A percentile compares a stretch with the other conserved stretches of the same genome.
Evolutionary conservation across 192 early-diverging fungal genomes (phyloP).

Genomic region (Coemansia sp.): DNA sequence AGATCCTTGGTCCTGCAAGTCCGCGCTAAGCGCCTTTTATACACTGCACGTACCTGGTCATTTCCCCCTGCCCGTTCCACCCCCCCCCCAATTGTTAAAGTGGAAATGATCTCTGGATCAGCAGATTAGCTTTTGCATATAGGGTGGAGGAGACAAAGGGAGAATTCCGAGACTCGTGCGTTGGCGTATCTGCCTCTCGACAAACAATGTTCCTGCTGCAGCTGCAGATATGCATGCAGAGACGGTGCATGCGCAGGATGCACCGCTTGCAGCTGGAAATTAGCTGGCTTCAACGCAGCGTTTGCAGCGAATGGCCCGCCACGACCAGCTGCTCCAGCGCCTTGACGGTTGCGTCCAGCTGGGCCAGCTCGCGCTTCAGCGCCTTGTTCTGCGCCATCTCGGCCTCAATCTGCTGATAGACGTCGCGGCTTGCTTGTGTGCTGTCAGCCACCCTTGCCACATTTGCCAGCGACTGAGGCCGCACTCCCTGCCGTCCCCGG

Average conservation of each 20-base stretch:
- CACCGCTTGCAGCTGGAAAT: background rate
- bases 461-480: constrained; percentile 4
- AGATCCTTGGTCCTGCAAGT: constrained; percentile 3
- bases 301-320: constrained; percentile 5
- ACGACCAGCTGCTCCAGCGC: constrained; percentile 18
- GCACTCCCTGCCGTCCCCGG: background rate
- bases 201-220: too few species aligned
- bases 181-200: too few species aligned
- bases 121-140: too few species aligned
- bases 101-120: too few species aligned
- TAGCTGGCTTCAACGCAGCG: constrained; percentile 5
- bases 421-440: background rate
- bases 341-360: constrained; percentile 9
- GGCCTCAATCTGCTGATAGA: constrained; percentile 17
- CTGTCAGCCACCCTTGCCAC: constrained; percentile 1
- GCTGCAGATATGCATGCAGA: too few species aligned
- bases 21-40: constrained; percentile 5
- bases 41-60: background rate
- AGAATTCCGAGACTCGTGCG: too few species aligned
- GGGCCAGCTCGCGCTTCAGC: constrained; percentile 28
- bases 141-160: too few species aligned
- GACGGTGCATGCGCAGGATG: too few species aligned
- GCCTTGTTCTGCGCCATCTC: constrained; percentile 17
- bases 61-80: constrained; percentile 2
- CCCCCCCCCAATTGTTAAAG: background rate